These are phyloP conservation scores for Myxozyma geophila DNA, from an alignment of 805 yeast genomes.

Conservation along the genomic window DNA sequence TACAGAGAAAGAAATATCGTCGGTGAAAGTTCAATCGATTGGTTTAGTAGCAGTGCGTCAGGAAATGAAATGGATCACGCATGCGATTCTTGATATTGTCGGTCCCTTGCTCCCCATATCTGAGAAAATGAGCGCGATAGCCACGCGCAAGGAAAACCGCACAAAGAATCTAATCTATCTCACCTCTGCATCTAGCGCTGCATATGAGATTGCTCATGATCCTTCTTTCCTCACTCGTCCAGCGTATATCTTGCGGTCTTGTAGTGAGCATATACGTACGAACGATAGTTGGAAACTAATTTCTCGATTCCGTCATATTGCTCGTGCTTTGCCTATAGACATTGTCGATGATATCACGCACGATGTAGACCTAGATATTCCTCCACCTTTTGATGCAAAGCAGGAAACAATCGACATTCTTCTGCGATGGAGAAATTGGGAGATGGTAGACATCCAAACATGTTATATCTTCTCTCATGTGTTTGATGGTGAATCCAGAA, in stretches of 20 bases:
- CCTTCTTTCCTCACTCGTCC: constrained; percentile 91
- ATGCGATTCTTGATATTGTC: constrained; percentile 18
- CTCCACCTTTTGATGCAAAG: constrained; percentile 55
- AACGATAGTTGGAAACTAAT: constrained; percentile 87
- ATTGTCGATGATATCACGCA: constrained; percentile 42
- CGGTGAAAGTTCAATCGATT: constrained; percentile 42
- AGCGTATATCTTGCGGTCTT: constrained; percentile 74
- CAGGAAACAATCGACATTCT: constrained; percentile 62
- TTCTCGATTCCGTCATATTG: constrained; percentile 75
- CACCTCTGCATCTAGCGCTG: constrained; percentile 54
- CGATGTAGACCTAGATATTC: constrained; percentile 46
- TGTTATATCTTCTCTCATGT: constrained; percentile 59
- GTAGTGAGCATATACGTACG: constrained; percentile 73
- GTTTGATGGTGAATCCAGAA: constrained; percentile 47
- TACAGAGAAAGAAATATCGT: constrained; percentile 28
- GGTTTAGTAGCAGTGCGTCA: constrained; percentile 45
- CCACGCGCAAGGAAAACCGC: constrained; percentile 27
- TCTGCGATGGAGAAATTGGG: constrained; percentile 91
- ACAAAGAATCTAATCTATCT: constrained; percentile 48
- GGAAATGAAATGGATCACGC: constrained; percentile 45
- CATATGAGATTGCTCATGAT: constrained; percentile 69
- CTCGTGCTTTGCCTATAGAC: constrained; percentile 59
- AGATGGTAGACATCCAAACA: constrained; percentile 64
- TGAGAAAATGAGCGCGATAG: constrained; percentile 29
- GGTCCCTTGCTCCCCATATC: constrained; percentile 39